Base-by-base conservation (phyloP, 139 green algal species). In the Volvox reticuliferus region DNA sequence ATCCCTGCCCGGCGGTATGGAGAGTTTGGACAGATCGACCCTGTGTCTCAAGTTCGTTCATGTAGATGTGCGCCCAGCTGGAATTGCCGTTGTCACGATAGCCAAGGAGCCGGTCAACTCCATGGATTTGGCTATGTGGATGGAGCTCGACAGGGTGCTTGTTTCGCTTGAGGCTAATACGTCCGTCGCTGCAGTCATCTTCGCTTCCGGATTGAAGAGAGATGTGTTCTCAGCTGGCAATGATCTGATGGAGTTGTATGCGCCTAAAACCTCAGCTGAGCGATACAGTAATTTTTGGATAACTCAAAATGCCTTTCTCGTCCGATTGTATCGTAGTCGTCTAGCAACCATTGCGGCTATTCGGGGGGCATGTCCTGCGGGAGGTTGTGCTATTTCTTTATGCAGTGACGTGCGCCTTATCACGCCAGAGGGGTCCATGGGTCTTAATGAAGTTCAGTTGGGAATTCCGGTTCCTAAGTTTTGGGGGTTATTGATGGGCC, bases 381-480 rank as follows among this genome's bases (percentile, higher is more conserved):
- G 97, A 55, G 98, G 98, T 20, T 99, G 97, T 94, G 94, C 94
- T 35, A 95, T 99, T 36, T 89, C 97, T 2, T 82, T 99, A 84
- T 98, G 96, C 93, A 99, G 97, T 89, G 98, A 99, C 89, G 88
- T 96, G 73, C 95, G 97, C 35, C 71, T 99, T 24, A 98, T 99
- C 93, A 98, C 95, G 0, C 95, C 97, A 3, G 82, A 89, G 32
- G 96, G 95, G 17, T 75, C 75, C 22, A 96, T 97, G 55, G 97
- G 97, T 1, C 87, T 98, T 62, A 98, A 98, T 89, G 97, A 98
- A 90, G 95, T 97, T 65, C 86, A 89, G 67, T 69, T 91, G 61
- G 97, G 97, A 67, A 98, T 99, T 78, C 89, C 95, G 5, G 98
- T 99, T 22, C 98, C 98, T 3, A 97, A 96, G 91, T 98, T 95